Evolutionary conservation across 257 asterid species (phyloP).

Genomic region (Primulina huaijiensis): DNA sequence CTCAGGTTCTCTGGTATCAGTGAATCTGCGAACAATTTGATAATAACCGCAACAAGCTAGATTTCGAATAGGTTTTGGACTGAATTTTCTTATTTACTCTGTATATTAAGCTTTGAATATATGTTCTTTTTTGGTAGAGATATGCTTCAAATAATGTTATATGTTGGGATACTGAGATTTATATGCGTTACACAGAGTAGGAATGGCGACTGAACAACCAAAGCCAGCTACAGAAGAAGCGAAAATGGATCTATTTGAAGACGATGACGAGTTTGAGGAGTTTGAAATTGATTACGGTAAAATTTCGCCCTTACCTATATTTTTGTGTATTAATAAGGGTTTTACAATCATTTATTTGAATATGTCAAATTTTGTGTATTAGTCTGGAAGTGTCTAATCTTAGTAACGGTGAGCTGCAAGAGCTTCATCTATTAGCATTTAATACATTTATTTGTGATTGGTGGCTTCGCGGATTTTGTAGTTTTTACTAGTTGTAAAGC

Average conservation of each 20-base stretch:
- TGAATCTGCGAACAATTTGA: background rate
- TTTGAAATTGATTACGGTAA: conserved; percentile 66
- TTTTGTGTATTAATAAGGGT: background rate
- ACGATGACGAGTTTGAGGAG: conserved; percentile 89
- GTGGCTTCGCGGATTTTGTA: no score
- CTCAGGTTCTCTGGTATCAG: background rate
- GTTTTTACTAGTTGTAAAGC: no score
- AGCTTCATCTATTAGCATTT: no score
- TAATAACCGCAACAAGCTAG: background rate
- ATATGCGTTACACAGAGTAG: background rate
- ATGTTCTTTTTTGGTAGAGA: background rate
- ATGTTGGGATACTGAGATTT: background rate
- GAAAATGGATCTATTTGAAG: conserved; percentile 77
- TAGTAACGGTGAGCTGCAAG: no score
- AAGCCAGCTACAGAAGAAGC: conserved; percentile 61
- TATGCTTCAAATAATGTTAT: background rate
- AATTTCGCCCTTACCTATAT: background rate
- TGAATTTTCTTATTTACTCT: no score
- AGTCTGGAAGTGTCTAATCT: no score
- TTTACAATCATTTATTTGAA: background rate
- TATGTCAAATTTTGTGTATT: no score
- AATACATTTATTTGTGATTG: no score
- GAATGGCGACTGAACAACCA: conserved; percentile 74
- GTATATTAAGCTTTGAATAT: background rate
- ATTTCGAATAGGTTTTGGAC: background rate